Evolutionary conservation across 208 protist species (phyloP).

Genomic region (Kentomonas sorsogonicus): DNA sequence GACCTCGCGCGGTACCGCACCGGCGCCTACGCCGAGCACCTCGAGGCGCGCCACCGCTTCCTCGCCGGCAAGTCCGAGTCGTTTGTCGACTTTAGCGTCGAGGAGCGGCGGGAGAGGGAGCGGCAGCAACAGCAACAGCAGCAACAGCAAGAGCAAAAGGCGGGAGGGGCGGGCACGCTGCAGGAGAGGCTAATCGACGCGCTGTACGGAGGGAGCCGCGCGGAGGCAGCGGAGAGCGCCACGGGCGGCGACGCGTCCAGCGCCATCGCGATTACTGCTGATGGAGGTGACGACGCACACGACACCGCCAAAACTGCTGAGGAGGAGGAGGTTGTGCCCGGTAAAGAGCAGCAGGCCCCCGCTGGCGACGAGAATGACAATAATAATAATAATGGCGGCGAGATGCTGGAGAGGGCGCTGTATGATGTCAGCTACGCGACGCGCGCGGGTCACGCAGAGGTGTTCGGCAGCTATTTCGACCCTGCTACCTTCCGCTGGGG

Average conservation of each 20-base stretch:
- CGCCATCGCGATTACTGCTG: too few species aligned
- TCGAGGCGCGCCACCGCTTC: slow-evolving; percentile 78
- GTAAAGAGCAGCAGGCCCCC: too few species aligned
- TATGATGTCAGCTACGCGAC: too few species aligned
- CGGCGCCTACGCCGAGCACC: slow-evolving; percentile 70
- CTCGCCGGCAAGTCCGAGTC: slow-evolving; percentile 65
- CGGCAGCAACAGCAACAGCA: slow-evolving; percentile 9
- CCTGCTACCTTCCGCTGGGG: slow-evolving; percentile 50
- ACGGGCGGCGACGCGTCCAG: slow-evolving; percentile 1
- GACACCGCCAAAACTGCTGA: too few species aligned
- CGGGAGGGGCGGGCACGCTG: slow-evolving; percentile 13
- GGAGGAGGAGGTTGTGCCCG: too few species aligned
- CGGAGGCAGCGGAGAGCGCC: not conserved
- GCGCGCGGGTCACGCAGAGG: slow-evolving; percentile 45
- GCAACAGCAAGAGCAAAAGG: not conserved
- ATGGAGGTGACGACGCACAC: too few species aligned
- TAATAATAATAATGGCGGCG: too few species aligned
- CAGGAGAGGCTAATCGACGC: slow-evolving; percentile 44
- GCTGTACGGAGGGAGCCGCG: slow-evolving; percentile 35
- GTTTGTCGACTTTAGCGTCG: slow-evolving; percentile 83
- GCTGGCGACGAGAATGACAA: too few species aligned
- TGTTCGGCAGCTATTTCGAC: slow-evolving; percentile 80
- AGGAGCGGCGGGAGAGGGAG: slow-evolving; percentile 33
- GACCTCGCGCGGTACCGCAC: slow-evolving; percentile 72
- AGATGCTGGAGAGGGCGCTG: too few species aligned